Base-by-base conservation (phyloP, 345 rosid genomes). In the Melastoma malabathricum region DNA sequence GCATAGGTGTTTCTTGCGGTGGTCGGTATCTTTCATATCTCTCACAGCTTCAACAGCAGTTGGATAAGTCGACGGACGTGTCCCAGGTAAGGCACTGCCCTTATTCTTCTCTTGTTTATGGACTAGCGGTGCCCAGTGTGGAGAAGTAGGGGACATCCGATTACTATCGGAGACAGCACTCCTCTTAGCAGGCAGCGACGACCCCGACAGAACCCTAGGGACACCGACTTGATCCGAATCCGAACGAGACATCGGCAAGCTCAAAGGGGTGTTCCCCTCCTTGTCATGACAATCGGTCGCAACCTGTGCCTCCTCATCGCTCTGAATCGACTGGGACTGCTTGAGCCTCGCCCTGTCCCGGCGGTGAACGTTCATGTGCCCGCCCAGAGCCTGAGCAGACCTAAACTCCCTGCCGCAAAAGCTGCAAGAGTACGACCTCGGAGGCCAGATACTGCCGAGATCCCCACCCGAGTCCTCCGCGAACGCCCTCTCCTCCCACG, bases 321-420 rank as follows among this genome's bases (percentile, higher is more conserved):
- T 54, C 39, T 9, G 41, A 62, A 15, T 4, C 55, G 17, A 54
- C 15, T 59, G 66, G 38, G 81, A 67, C 43, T 67, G 81, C 50
- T 73, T 76, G 43, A 82, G 86, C 68, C 72, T 71, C 12, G 90
- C 90, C 57, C 86, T 72, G 52, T 82, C 90, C 39, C 81, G 72
- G 45, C 83, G 67, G 61, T 82, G 90, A 50, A 82, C 76, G 65
- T 82, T 82, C 90, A 82, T 82, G 68, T 82, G 90, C 23, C 90
- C 90, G 18, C 90, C 90, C 22, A 82, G 67, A 48, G 86, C 90
- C 71, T 82, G 86, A 61, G 90, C 90, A 12, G 90, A 82, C 70
- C 79, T 71, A 61, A 82, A 79, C 52, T 79, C 83, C 63, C 86
- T 67, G 44, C 54, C 69, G 48, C 90, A 82, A 18, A 79, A 82